These are phyloP conservation scores for Lanmaoa pseudosensibilis DNA, from an alignment of 768 basidiomycete species.

Conservation along the genomic window DNA sequence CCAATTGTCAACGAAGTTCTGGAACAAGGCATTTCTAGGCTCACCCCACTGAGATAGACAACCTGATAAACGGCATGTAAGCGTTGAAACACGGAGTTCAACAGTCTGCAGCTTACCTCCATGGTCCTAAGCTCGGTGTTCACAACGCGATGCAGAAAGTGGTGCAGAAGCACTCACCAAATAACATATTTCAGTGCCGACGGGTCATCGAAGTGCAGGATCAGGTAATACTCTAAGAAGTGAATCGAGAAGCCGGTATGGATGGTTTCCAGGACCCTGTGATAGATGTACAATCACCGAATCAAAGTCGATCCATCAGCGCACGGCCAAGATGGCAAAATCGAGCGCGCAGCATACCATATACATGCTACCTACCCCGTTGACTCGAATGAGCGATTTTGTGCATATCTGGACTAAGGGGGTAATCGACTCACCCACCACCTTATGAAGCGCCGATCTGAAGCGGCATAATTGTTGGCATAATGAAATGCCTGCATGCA, in stretches of 20 bases:
- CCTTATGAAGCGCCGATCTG: slow-evolving; percentile 7
- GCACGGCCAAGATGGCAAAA: too few species aligned
- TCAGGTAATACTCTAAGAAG: slow-evolving; percentile 15
- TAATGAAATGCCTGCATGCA: slow-evolving; percentile 21
- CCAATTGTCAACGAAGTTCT: not conserved
- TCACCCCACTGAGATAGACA: slow-evolving; percentile 9
- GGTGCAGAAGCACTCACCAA: slow-evolving; percentile 4
- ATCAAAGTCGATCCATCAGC: not conserved
- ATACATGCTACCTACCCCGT: slow-evolving; percentile 6
- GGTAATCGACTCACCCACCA: slow-evolving; percentile 14
- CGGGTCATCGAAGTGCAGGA: slow-evolving; percentile 10
- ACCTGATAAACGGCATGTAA: slow-evolving; percentile 3
- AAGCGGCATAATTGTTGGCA: not conserved
- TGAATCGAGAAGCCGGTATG: slow-evolving; percentile 18
- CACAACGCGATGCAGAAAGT: not conserved
- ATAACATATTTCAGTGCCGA: not conserved
- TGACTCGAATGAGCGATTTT: not conserved
- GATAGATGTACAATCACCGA: not conserved
- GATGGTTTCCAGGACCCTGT: slow-evolving; percentile 14
- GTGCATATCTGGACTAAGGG: too few species aligned
- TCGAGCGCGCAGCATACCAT: slow-evolving; percentile 6
- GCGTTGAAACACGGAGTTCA: not conserved
- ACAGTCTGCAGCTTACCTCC: not conserved
- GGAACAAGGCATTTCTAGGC: not conserved
- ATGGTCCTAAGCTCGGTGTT: slow-evolving; percentile 6